Base-by-base conservation (phyloP, 2,329 filamentous ascomycete species). In the Huntiella abstrusa region DNA sequence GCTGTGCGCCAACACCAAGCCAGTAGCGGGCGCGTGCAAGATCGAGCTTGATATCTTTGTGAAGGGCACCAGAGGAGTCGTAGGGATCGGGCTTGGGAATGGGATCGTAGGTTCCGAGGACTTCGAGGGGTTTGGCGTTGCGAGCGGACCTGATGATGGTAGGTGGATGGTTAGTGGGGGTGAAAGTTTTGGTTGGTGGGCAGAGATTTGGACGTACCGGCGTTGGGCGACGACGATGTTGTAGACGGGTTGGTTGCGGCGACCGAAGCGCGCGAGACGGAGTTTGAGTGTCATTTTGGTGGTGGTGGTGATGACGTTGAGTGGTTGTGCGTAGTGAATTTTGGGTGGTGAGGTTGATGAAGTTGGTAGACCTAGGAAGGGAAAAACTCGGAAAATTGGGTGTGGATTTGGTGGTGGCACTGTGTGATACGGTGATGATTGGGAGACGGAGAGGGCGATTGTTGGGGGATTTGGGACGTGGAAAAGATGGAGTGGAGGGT, bases 151-250 rank as follows among this genome's bases (percentile, higher is more conserved):
- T 92, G n/a, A 55, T 8, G 16, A n/a, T n/a, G n/a, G n/a, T n/a
- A 34, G 17, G 4, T 3, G 5, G 36, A 38, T 50, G 35, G 46
- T 33, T 37, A 32, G 19, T 17, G 12, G 22, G 43, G 12, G 10
- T 5, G 19, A 13, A 33, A 13, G 34, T 41, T 28, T 22, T 19
- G 33, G 13, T 15, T 19, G 36, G 40, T 33, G 33, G 33, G 12
- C 35, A 6, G 7, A 33, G 40, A n/a, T 39, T 39, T 11, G 37
- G 28, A 52, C 69, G 53, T 73, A 92, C 83, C 87, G 79, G 41
- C 87, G 87, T 58, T 96, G 88, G 12, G 86, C 75, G 53, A 98
- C 83, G 54, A 96, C 85, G 53, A 98, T 95, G 67, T 98, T 98
- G 72, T 94, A 98, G 56, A 95, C 81, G 2, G 91, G 88, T n/a